Evolutionary conservation across 108 stramenopile genomes (phyloP).

Genomic region (Cylindrotheca fusiformis): DNA sequence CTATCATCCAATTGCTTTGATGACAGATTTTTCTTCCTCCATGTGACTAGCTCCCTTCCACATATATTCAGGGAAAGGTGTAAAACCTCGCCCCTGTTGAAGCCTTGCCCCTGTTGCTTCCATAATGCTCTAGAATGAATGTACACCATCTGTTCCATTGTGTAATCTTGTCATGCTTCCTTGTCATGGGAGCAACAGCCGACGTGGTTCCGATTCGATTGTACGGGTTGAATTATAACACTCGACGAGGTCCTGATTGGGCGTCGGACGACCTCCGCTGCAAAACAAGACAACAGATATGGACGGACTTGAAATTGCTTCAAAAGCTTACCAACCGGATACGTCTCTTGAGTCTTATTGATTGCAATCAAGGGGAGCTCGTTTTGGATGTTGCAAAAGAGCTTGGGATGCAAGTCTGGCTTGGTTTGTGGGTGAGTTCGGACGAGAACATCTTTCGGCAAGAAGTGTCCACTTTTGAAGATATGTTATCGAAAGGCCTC

Average conservation of each 20-base stretch:
- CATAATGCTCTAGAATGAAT: too few relatives aligned
- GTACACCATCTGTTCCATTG: too few relatives aligned
- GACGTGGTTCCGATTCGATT: slow-evolving; percentile 3
- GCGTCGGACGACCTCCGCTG: slow-evolving; percentile 19
- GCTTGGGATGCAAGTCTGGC: slow-evolving; percentile 17
- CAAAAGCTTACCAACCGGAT: slow-evolving; percentile 19
- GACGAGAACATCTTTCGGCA: slow-evolving; percentile 8
- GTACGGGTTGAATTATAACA: slow-evolving; percentile 36
- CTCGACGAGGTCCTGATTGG: slow-evolving; percentile 40
- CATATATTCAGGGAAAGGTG: too few relatives aligned
- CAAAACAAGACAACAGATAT: slow-evolving; percentile 18
- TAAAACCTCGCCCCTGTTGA: too few relatives aligned
- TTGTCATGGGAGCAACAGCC: not conserved
- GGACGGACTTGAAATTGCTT: slow-evolving; percentile 26
- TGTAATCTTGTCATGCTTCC: too few relatives aligned
- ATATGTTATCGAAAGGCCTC: not conserved
- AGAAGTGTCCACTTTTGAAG: slow-evolving; percentile 16
- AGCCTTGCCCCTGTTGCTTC: too few relatives aligned
- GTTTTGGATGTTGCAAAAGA: slow-evolving; percentile 19
- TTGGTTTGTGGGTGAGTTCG: slow-evolving; percentile 32
- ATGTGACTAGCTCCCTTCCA: too few relatives aligned
- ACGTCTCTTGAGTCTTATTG: slow-evolving; percentile 23
- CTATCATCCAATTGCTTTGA: too few relatives aligned
- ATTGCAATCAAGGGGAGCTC: slow-evolving; percentile 24
- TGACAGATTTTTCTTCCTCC: too few relatives aligned